Percentiles rank a stretch among this genome's conserved stretches.
Evolutionary conservation across 2,329 filamentous ascomycete genomes (phyloP).

Genomic region (Apiospora rasikravindrae): DNA sequence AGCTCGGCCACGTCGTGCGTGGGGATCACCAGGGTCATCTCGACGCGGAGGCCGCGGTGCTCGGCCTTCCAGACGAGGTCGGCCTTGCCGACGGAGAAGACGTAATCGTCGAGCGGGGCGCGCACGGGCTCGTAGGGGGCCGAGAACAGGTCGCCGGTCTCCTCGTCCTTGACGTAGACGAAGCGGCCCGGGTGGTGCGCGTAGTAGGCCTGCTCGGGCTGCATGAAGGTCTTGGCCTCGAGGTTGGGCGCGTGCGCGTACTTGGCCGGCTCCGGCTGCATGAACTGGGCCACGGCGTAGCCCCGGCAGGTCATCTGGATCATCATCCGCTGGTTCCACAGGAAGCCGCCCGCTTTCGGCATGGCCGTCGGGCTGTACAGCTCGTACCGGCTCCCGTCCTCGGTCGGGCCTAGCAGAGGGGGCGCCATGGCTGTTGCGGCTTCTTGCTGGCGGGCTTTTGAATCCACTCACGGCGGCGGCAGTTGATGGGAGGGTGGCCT

Average conservation of each 20-base stretch:
- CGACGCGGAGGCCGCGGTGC: constrained; percentile 54
- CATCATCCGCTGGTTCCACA: constrained; percentile 68
- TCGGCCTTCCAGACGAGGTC: constrained; percentile 60
- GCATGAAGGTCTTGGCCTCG: constrained; percentile 65
- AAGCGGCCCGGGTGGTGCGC: constrained; percentile 63
- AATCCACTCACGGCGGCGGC: neutral
- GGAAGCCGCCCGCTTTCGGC: constrained; percentile 60
- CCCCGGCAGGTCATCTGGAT: constrained; percentile 63
- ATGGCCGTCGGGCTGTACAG: constrained; percentile 59
- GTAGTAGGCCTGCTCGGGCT: constrained; percentile 65
- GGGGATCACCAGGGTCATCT: constrained; percentile 57
- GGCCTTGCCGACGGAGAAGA: constrained; percentile 60
- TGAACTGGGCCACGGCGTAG: constrained; percentile 63
- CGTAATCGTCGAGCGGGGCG: constrained; percentile 51
- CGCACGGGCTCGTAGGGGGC: constrained; percentile 62
- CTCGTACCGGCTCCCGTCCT: constrained; percentile 59
- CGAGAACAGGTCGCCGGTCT: constrained; percentile 55
- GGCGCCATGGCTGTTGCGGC: neutral
- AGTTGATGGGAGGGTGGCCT: no score
- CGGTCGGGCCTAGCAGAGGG: constrained; percentile 37
- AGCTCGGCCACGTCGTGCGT: constrained; percentile 61
- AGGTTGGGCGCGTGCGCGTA: constrained; percentile 64
- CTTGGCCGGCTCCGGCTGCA: constrained; percentile 65
- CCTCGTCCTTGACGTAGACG: constrained; percentile 63
- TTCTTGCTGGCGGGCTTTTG: neutral